phyloP scores from a whole-genome alignment of 306 rosid species.

The Luffa acutangula region DNA sequence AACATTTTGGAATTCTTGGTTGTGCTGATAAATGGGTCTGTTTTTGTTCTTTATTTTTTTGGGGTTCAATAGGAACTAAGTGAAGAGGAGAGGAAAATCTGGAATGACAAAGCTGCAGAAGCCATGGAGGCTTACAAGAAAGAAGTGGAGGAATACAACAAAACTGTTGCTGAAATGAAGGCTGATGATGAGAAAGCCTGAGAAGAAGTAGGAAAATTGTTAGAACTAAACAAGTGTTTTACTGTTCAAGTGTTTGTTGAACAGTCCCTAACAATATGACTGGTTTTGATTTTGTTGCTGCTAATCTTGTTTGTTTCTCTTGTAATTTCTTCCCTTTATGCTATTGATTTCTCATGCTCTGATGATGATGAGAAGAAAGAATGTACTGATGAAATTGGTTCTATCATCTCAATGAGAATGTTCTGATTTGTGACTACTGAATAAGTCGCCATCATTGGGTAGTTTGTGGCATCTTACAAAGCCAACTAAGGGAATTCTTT shows the following conservation, averaged over 20 bases:
- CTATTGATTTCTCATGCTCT: no score
- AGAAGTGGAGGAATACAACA: constrained; percentile 66
- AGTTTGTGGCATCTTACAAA: no score
- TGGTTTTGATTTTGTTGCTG: not conserved
- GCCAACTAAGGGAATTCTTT: no score
- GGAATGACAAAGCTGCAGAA: constrained; percentile 66
- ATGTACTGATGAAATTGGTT: no score
- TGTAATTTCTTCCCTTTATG: not conserved
- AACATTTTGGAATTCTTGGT: not conserved
- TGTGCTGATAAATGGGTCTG: not conserved
- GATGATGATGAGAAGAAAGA: no score
- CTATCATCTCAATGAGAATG: no score
- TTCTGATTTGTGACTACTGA: no score
- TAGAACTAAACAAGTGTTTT: no score
- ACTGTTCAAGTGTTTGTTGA: constrained; percentile 40
- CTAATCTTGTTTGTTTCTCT: not conserved
- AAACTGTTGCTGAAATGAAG: constrained; percentile 18
- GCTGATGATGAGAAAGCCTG: not conserved
- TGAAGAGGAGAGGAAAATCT: constrained; percentile 51
- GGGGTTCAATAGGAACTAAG: constrained; percentile 42
- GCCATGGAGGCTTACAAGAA: constrained; percentile 81
- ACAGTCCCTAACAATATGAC: constrained; percentile 6
- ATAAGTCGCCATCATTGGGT: no score
- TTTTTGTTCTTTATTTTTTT: not conserved
- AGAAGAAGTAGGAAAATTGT: not conserved